Evolutionary conservation across 768 basidiomycete species (phyloP).

Genomic region (Clathrus columnatus): DNA sequence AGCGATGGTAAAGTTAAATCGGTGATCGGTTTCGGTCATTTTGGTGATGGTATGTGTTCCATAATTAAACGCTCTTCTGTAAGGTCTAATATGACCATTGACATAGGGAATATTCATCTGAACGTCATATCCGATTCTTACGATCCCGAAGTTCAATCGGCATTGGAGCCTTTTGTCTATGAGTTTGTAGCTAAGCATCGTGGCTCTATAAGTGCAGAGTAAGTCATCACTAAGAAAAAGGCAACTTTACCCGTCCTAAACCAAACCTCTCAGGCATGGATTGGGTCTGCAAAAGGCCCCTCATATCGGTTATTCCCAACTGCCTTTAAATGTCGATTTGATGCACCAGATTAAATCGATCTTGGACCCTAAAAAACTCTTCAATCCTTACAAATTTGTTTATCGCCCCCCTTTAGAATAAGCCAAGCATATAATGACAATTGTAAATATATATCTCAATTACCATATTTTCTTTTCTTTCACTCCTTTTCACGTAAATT

Average conservation of each 20-base stretch:
- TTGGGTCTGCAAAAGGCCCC: slow-evolving; percentile 1
- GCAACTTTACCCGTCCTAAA: neutral
- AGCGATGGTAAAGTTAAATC: slow-evolving; percentile 68
- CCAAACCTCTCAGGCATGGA: neutral
- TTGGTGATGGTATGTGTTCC: slow-evolving; percentile 81
- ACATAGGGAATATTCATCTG: slow-evolving; percentile 82
- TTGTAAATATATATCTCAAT: no score
- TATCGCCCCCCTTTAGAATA: no score
- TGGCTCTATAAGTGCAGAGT: slow-evolving; percentile 8
- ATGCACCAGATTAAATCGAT: slow-evolving; percentile 87
- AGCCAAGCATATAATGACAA: no score
- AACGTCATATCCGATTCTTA: slow-evolving; percentile 83
- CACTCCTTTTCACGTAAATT: no score
- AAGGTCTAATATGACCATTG: neutral
- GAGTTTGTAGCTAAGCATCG: slow-evolving; percentile 53
- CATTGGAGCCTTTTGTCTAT: slow-evolving; percentile 92
- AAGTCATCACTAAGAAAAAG: neutral
- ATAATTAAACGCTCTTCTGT: no score
- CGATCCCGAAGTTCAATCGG: slow-evolving; percentile 71
- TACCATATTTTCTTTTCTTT: no score
- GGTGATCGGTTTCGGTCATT: slow-evolving; percentile 91
- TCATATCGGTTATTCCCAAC: slow-evolving; percentile 60
- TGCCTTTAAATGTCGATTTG: slow-evolving; percentile 63
- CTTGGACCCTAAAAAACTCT: slow-evolving; percentile 86
- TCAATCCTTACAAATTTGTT: slow-evolving; percentile 87